A percentile compares a stretch with the other conserved stretches of the same genome.
Evolutionary conservation across 2,329 filamentous ascomycete genomes (phyloP).

Genomic region (Elsinoe necatrix): DNA sequence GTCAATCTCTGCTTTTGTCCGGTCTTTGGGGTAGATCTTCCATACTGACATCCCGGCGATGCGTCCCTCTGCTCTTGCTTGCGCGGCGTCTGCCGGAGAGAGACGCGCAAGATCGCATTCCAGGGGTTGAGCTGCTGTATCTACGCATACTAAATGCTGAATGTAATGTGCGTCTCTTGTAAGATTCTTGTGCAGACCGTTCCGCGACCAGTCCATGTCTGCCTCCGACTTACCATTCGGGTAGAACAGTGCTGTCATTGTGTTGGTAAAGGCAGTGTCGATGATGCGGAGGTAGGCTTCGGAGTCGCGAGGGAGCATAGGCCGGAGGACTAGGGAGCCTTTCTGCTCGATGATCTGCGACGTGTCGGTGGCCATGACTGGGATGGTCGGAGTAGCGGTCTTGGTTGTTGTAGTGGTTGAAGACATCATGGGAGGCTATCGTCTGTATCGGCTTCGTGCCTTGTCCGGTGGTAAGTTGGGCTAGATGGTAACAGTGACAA

Average conservation of each 20-base stretch:
- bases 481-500: neutral
- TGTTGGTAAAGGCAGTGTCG: constrained; percentile 23
- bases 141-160: constrained; percentile 5
- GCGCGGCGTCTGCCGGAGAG: neutral
- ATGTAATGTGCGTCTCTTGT: constrained; percentile 10
- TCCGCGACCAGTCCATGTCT: constrained; percentile 2
- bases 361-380: neutral
- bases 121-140: constrained; percentile 7
- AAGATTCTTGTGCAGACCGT: neutral
- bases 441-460: neutral
- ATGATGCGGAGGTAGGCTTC: constrained; percentile 22
- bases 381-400: neutral
- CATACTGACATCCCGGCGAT: constrained; percentile 28
- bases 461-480: neutral
- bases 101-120: constrained; percentile 7
- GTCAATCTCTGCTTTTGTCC: constrained; percentile 24
- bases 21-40: constrained; percentile 24
- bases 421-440: neutral
- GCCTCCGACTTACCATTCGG: constrained; percentile 23
- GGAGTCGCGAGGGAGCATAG: constrained; percentile 23
- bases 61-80: constrained; percentile 3
- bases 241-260: constrained; percentile 26
- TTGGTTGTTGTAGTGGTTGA: constrained; percentile 11
- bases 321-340: constrained; percentile 23
- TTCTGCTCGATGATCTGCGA: constrained; percentile 1